phyloP scores from a whole-genome alignment of 2,329 filamentous ascomycete species.

The Gyromitra esculenta region DNA sequence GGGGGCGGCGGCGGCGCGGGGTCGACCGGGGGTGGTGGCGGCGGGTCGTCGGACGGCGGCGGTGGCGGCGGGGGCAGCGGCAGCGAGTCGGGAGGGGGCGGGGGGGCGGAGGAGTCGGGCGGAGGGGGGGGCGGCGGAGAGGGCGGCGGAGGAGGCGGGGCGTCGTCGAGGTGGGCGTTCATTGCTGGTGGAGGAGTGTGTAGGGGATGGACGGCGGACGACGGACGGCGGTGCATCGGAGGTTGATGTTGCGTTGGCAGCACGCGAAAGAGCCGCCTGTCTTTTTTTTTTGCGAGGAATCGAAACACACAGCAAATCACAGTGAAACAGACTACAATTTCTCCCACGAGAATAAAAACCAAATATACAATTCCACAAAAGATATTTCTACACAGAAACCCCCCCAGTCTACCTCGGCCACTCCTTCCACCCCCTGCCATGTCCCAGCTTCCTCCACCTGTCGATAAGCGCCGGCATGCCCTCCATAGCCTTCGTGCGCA shows the following conservation, averaged over 20 bases:
- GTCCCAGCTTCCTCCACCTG: constrained; percentile 86
- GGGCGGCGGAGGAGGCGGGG: constrained; percentile 58
- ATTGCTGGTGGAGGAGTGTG: constrained; percentile 12
- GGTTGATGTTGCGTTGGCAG: constrained; percentile 14
- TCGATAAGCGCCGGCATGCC: constrained; percentile 92
- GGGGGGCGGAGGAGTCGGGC: constrained; percentile 59
- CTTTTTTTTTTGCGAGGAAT: background rate
- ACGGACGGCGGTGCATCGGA: background rate
- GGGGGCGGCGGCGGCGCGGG: constrained; percentile 64
- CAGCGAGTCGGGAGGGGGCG: constrained; percentile 58
- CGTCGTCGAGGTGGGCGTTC: constrained; percentile 28
- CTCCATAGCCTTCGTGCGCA: constrained; percentile 90
- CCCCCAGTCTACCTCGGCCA: constrained; percentile 68
- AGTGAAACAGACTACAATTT: background rate
- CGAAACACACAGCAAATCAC: background rate
- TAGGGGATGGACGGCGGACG: background rate
- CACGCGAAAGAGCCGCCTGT: constrained; percentile 25
- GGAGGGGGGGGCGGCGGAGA: constrained; percentile 62
- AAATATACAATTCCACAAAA: constrained; percentile 9
- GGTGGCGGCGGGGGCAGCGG: constrained; percentile 60
- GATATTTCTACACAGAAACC: constrained; percentile 15
- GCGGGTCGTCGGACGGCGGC: constrained; percentile 58
- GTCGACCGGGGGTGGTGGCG: constrained; percentile 60
- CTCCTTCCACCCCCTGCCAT: constrained; percentile 78
- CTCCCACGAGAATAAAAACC: background rate